Conservation (phyloP, 108 stramenopile genomes). For the Skeletonema marinoi region DNA sequence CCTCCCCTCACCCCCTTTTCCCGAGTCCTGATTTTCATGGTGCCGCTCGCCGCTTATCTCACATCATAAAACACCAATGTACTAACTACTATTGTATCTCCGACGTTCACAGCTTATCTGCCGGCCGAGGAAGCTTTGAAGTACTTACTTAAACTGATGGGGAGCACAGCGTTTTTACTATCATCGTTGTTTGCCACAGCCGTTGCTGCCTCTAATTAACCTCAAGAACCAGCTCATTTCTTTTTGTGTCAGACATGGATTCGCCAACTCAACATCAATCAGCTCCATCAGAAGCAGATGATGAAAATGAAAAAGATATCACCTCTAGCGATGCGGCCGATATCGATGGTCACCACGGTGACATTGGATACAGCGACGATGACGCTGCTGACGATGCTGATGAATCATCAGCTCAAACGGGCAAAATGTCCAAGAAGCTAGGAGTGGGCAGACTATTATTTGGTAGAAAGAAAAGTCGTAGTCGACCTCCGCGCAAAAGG, state of each 20-base stretch:
- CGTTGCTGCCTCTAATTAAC: too few species aligned
- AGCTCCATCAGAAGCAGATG: neutral
- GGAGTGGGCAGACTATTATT: neutral
- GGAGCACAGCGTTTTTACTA: too few species aligned
- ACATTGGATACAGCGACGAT: neutral
- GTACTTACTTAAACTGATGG: too few species aligned
- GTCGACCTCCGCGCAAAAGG: neutral
- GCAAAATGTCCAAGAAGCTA: neutral
- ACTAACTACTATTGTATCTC: too few species aligned
- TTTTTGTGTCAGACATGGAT: neutral
- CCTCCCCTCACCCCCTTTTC: too few species aligned
- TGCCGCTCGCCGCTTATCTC: too few species aligned
- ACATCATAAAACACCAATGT: too few species aligned
- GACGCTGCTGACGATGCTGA: neutral
- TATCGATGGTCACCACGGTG: neutral
- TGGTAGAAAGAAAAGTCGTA: neutral
- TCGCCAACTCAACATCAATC: neutral
- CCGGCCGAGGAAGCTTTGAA: too few species aligned
- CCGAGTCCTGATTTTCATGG: too few species aligned
- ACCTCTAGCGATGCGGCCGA: neutral
- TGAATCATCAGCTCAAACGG: neutral
- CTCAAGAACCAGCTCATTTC: too few species aligned
- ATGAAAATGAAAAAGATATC: neutral
- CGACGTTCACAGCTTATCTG: too few species aligned
- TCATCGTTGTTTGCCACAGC: too few species aligned